Conservation (phyloP, 2,329 filamentous ascomycete genomes). For the Didymella glomerata region DNA sequence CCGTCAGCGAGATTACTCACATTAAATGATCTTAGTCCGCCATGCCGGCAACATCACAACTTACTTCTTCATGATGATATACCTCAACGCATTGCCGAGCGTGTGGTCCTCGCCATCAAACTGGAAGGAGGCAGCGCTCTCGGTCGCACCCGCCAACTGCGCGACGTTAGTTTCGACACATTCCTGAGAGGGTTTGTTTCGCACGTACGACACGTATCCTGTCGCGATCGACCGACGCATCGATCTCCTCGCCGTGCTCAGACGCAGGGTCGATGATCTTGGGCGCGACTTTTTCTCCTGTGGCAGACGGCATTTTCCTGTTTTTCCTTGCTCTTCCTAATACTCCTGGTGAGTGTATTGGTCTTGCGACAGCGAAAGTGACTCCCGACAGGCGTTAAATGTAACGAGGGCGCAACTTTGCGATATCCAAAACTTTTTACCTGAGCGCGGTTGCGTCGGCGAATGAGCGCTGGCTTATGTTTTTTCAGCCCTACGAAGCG, state of each 20-base stretch:
- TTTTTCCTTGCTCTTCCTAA: conserved; percentile 19
- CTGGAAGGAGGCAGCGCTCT: conserved; percentile 92
- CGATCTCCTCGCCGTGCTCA: conserved; percentile 41
- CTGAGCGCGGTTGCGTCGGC: conserved; percentile 30
- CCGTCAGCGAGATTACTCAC: conserved; percentile 6
- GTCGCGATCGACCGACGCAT: conserved; percentile 51
- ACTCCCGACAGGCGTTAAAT: conserved; percentile 1
- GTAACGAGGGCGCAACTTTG: conserved; percentile 27
- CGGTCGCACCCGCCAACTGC: conserved; percentile 82
- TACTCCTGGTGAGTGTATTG: background rate
- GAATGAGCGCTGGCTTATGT: conserved; percentile 34
- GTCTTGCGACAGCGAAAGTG: background rate
- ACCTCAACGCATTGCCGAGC: conserved; percentile 90
- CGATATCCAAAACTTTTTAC: conserved; percentile 41
- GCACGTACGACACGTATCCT: conserved; percentile 56
- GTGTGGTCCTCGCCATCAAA: conserved; percentile 95
- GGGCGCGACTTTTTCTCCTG: conserved; percentile 29
- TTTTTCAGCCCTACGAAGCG: conserved; percentile 39
- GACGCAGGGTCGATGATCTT: conserved; percentile 38
- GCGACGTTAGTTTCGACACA: conserved; percentile 5
- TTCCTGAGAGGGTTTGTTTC: background rate
- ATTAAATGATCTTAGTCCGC: background rate
- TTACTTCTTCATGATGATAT: conserved; percentile 99
- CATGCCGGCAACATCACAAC: conserved; percentile 30
- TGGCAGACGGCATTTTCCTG: conserved; percentile 33